Base-by-base conservation (phyloP, 441 rosid genomes). In the Eutrema salsugineum region DNA sequence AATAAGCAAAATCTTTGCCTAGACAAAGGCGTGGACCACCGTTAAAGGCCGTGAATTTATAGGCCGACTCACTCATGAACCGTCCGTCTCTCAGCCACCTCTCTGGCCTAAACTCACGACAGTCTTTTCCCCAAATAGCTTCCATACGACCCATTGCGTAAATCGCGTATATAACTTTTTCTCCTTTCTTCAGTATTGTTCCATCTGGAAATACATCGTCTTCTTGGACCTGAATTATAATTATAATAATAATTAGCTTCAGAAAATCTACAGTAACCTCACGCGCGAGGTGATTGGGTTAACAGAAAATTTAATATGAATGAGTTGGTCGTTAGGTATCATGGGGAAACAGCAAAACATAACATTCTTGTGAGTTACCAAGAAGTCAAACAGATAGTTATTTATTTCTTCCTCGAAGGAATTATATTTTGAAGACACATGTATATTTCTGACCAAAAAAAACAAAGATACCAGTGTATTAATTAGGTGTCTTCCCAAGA, bases 81-180 rank as follows among this genome's bases (percentile, higher is more conserved):
- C 86, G 79, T 22, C 93, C 88, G 8, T 88, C 94, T 71, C 86
- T 84, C 17, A 92, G 81, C 97, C 99, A 94, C 68, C 98, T 85
- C 79, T 94, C 97, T 10, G 98, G 99, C 77, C 81, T 88, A 70
- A 84, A 94, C 72, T 90, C 88, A 61, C 78, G 72, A 79, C 96
- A 90, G 79, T 94, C 93, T 30, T 81, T 84, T 35, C 99, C 98
- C 98, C 97, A 94, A 48, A 94, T 84, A n/a, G 85, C 85, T 75
- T 92, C 96, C 93, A 92, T 90, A 62, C 98, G 76, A 63, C 94
- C 98, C 97, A 94, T 92, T 66, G 98, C 79, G 47, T 92, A 92
- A 12, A 89, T 86, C 35, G 91, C 96, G 53, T 94, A 94, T 5
- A 94, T 70, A 10, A 92, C 91, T 30, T 92, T 92, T n/a, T 97